Conservation (phyloP, 73 alveolate genomes). For the Stentor coeruleus region DNA sequence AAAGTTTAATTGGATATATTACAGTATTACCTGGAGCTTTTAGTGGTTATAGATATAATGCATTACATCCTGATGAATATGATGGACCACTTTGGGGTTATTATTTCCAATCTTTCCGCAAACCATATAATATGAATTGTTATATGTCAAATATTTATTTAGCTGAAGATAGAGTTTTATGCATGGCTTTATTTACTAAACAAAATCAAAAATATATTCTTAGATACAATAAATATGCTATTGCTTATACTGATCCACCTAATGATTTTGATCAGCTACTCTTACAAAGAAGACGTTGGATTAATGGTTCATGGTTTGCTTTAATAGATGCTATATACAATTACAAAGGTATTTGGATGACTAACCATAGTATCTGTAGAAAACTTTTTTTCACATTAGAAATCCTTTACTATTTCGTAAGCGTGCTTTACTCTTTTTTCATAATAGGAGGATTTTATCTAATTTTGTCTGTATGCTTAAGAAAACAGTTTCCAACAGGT, state of each 20-base stretch:
- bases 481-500: no score
- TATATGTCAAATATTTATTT: constrained; percentile 41
- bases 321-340: no score
- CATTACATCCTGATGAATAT: not conserved
- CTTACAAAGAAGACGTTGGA: constrained; percentile 23
- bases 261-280: not conserved
- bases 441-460: no score
- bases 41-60: constrained; percentile 30
- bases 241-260: constrained; percentile 37
- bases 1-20: not conserved
- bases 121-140: constrained; percentile 2
- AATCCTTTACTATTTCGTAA: no score
- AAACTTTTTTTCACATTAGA: no score
- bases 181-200: constrained; percentile 38
- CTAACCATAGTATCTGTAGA: no score
- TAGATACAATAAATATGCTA: constrained; percentile 32
- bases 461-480: no score
- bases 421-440: no score
- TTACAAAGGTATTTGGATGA: no score
- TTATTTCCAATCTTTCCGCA: not conserved
- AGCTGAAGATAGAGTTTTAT: constrained; percentile 59
- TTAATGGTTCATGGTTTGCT: not conserved
- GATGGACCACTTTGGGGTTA: constrained; percentile 20
- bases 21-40: constrained; percentile 41
- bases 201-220: constrained; percentile 12